Percentiles rank a stretch among this genome's conserved stretches.
phyloP scores from a whole-genome alignment of 768 basidiomycete species.

The Suillus subluteus region DNA sequence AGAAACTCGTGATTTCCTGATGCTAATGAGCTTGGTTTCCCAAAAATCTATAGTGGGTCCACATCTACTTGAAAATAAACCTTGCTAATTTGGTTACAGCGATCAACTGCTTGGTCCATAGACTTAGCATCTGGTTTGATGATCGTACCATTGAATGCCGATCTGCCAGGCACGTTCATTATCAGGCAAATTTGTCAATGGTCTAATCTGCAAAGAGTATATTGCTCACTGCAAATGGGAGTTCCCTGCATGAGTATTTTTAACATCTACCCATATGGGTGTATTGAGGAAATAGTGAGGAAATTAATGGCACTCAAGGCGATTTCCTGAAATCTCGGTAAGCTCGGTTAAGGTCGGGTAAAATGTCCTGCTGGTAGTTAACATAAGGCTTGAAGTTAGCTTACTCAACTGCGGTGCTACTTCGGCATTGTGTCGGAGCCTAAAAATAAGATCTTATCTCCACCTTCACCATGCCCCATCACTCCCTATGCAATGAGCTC shows the following conservation, averaged over 20 bases:
- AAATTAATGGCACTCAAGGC: no score
- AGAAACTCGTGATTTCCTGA: no score
- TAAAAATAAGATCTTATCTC: no score
- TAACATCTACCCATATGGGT: not conserved
- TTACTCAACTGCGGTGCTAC: no score
- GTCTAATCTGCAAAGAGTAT: conserved; percentile 89
- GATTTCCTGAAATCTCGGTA: no score
- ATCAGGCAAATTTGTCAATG: conserved; percentile 80
- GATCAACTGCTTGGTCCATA: conserved; percentile 91
- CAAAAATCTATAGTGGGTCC: conserved; percentile 80
- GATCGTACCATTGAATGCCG: conserved; percentile 81
- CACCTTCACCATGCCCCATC: no score
- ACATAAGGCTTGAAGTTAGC: no score
- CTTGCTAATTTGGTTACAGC: conserved; percentile 49
- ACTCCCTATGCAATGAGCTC: no score
- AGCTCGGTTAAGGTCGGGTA: no score
- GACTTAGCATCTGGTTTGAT: conserved; percentile 94
- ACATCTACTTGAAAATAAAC: conserved; percentile 1
- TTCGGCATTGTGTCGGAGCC: no score
- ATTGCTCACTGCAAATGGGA: conserved; percentile 84
- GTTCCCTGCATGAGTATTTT: conserved; percentile 77
- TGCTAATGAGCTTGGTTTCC: conserved; percentile 79
- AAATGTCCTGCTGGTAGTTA: no score
- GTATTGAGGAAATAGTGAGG: conserved; percentile 52
- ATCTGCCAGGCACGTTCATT: conserved; percentile 71